These are phyloP conservation scores for Coniochaeta ligniaria DNA, from an alignment of 2,329 filamentous ascomycete genomes.

Conservation along the genomic window DNA sequence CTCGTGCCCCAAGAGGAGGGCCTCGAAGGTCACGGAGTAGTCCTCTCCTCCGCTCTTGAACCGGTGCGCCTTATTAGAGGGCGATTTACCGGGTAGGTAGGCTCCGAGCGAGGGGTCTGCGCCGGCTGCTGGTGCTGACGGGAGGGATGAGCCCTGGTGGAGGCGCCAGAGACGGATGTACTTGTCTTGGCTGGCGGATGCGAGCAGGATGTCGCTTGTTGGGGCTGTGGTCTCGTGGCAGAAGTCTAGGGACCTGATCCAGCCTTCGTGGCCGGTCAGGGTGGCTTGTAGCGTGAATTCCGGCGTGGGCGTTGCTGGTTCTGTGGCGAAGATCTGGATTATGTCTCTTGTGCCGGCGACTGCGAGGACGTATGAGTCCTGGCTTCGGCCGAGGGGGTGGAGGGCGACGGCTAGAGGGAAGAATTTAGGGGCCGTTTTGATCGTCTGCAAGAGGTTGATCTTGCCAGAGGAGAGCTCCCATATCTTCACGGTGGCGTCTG, in stretches of 20 bases:
- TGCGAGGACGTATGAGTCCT: conserved; percentile 60
- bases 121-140: conserved; percentile 44
- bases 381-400: conserved; percentile 44
- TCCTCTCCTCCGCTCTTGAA: conserved; percentile 55
- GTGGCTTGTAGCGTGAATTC: conserved; percentile 68
- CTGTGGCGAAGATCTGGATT: conserved; percentile 65
- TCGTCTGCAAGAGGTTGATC: conserved; percentile 56
- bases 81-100: conserved; percentile 59
- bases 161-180: conserved; percentile 93
- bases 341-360: conserved; percentile 76
- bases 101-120: conserved; percentile 49
- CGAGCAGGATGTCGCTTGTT: conserved; percentile 67
- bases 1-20: conserved; percentile 87
- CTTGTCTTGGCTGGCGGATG: conserved; percentile 95
- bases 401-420: conserved; percentile 76
- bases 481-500: conserved; percentile 64
- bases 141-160: conserved; percentile 60
- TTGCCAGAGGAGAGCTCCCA: conserved; percentile 58
- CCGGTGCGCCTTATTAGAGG: conserved; percentile 84
- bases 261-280: conserved; percentile 85
- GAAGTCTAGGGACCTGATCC: conserved; percentile 84
- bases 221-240: conserved; percentile 47
- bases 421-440: conserved; percentile 68
- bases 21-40: conserved; percentile 87
- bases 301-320: conserved; percentile 5